A percentile compares a stretch with the other conserved stretches of the same genome.
Conservation (phyloP, 768 basidiomycete genomes). For the Russula olivacea region DNA sequence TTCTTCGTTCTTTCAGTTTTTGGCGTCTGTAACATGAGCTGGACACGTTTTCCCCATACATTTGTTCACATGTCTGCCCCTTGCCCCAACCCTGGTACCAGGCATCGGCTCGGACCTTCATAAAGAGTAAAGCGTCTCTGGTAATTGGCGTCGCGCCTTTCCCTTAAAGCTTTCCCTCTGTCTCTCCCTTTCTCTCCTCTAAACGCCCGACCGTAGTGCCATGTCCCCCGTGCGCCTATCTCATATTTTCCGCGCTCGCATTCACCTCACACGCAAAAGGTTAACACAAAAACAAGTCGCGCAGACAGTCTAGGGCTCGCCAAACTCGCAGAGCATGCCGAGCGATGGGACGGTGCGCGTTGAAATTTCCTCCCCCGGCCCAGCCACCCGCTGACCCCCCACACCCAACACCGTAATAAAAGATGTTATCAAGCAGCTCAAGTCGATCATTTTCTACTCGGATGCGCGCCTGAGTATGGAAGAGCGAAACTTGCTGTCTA, state of each 20-base stretch:
- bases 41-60: constrained; percentile 11
- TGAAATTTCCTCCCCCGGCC: not conserved
- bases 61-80: constrained; percentile 18
- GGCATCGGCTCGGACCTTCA: constrained; percentile 1
- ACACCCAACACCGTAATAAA: not conserved
- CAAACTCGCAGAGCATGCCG: constrained; percentile 82
- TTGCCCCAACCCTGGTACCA: constrained; percentile 24
- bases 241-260: not conserved
- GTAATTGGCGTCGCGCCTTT: not conserved
- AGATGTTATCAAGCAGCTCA: constrained; percentile 79
- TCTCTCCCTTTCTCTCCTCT: not conserved
- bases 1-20: not conserved
- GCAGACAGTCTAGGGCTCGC: constrained; percentile 53
- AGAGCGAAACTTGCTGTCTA: constrained; percentile 85
- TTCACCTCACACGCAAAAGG: constrained; percentile 16
- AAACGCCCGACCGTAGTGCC: not conserved
- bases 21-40: constrained; percentile 4
- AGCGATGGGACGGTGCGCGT: constrained; percentile 73
- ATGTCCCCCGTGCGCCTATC: constrained; percentile 23
- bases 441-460: constrained; percentile 60
- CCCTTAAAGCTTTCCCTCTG: not conserved
- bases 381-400: not conserved
- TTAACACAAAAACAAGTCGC: constrained; percentile 24
- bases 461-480: constrained; percentile 70
- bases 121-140: constrained; percentile 10